A percentile compares a stretch with the other conserved stretches of the same genome.
phyloP scores from a whole-genome alignment of 495 filamentous ascomycete species.

The Neurospora sp. region DNA sequence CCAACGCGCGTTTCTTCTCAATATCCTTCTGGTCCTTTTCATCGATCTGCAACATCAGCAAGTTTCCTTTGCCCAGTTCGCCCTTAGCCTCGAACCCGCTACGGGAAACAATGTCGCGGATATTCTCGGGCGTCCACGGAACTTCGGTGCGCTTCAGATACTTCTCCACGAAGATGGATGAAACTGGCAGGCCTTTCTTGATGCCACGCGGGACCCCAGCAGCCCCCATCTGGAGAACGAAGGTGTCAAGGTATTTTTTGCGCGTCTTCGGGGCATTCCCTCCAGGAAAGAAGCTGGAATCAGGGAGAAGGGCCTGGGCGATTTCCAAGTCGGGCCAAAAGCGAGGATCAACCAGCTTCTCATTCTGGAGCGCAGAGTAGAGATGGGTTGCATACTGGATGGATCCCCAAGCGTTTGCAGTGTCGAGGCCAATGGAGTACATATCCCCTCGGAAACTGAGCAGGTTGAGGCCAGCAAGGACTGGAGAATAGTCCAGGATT shows the following conservation, averaged over 20 bases:
- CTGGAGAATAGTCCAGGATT: conserved; percentile 21
- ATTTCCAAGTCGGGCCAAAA: conserved; percentile 31
- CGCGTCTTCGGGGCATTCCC: conserved; percentile 13
- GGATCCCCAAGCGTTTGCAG: conserved; percentile 28
- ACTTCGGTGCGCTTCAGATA: conserved; percentile 16
- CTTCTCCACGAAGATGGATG: conserved; percentile 20
- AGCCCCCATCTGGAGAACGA: conserved; percentile 26
- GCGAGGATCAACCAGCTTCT: conserved; percentile 10
- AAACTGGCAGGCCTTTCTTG: conserved; percentile 16
- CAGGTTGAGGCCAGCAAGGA: conserved; percentile 23
- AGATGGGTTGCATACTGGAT: conserved; percentile 25
- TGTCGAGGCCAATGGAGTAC: conserved; percentile 18
- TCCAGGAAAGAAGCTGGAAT: conserved; percentile 22
- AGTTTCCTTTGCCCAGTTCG: background rate
- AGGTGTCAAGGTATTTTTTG: conserved; percentile 25
- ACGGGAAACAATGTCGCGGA: conserved; percentile 18
- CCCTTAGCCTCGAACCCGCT: conserved; percentile 8
- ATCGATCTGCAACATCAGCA: background rate
- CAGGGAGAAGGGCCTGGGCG: conserved; percentile 9
- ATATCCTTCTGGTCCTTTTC: background rate
- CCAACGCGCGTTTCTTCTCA: background rate
- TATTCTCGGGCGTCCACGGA: conserved; percentile 18
- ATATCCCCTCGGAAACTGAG: conserved; percentile 16
- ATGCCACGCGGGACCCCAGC: conserved; percentile 21
- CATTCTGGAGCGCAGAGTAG: conserved; percentile 25